phyloP scores from a whole-genome alignment of 1,284 basidiomycete species.

The Rhodotorula sp. region DNA sequence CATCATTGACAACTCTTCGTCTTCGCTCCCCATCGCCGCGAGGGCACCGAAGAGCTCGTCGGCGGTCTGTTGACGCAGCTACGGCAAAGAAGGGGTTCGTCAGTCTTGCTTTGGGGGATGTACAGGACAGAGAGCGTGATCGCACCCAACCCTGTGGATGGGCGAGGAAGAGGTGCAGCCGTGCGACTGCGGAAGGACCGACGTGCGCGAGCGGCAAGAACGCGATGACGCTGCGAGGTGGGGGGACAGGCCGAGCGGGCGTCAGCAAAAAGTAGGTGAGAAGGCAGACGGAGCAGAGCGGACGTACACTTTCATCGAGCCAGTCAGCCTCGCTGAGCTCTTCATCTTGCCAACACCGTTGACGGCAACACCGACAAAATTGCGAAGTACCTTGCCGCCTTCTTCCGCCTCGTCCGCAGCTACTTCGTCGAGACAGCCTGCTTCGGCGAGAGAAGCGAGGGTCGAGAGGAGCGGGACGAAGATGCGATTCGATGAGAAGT shows the following conservation, averaged over 20 bases:
- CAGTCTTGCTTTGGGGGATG: not conserved
- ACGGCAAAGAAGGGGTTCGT: not conserved
- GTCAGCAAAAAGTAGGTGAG: not conserved
- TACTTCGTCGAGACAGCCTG: constrained; percentile 8
- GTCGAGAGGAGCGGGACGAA: constrained; percentile 54
- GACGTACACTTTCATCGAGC: constrained; percentile 74
- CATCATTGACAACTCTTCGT: constrained; percentile 69
- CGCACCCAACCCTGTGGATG: constrained; percentile 75
- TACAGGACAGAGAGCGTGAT: constrained; percentile 18
- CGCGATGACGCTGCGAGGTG: constrained; percentile 63
- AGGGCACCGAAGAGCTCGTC: constrained; percentile 76
- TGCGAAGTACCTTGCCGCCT: constrained; percentile 36
- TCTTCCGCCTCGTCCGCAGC: constrained; percentile 15
- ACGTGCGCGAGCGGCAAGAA: constrained; percentile 59
- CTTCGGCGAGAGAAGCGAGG: constrained; percentile 19
- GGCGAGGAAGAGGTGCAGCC: constrained; percentile 61
- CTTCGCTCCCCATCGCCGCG: constrained; percentile 62
- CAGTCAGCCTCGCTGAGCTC: constrained; percentile 69
- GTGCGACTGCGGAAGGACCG: constrained; percentile 54
- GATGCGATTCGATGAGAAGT: constrained; percentile 63
- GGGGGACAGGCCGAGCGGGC: too few species aligned
- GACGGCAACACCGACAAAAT: constrained; percentile 58
- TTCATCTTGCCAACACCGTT: constrained; percentile 66
- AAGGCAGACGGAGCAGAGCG: not conserved
- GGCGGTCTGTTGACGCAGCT: constrained; percentile 75